Conservation (phyloP, 192 early-diverging fungal species). For the Mortierella alpina region DNA sequence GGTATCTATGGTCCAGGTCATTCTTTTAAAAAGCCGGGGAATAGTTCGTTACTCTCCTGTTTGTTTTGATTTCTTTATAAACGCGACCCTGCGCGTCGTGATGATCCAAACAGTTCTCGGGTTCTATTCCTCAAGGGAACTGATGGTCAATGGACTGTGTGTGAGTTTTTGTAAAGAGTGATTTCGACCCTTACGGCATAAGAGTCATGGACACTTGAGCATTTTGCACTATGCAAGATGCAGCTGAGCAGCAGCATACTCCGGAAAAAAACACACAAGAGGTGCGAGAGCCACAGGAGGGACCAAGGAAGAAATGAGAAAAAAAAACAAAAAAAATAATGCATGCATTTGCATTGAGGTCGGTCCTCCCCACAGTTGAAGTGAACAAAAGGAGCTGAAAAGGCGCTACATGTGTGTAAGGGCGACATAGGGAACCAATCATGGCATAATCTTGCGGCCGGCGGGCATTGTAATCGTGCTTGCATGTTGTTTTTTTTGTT, state of each 20-base stretch:
- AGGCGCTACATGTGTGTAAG: background rate
- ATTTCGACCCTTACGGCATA: background rate
- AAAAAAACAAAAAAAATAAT: background rate
- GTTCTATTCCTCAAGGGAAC: conserved; percentile 2
- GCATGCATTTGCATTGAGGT: background rate
- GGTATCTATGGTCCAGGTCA: conserved; percentile 9
- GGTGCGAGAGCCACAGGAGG: background rate
- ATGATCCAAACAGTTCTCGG: conserved; percentile 5
- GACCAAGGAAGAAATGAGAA: background rate
- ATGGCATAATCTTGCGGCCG: background rate
- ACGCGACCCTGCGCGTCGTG: background rate
- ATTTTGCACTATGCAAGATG: background rate
- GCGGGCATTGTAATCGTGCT: too few relatives aligned
- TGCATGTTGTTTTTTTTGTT: background rate
- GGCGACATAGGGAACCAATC: background rate
- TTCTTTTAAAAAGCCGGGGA: background rate
- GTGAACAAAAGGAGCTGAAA: background rate
- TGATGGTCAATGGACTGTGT: background rate
- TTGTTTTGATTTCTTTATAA: background rate
- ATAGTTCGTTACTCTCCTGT: background rate
- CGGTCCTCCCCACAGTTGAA: background rate
- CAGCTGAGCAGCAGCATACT: background rate
- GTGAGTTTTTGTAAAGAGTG: background rate
- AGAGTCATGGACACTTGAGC: background rate
- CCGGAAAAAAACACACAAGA: background rate